Percentiles rank a stretch among this genome's conserved stretches.
These are phyloP conservation scores for Colletotrichum sp. DNA, from an alignment of 2,329 filamentous ascomycete species.

Conservation along the genomic window DNA sequence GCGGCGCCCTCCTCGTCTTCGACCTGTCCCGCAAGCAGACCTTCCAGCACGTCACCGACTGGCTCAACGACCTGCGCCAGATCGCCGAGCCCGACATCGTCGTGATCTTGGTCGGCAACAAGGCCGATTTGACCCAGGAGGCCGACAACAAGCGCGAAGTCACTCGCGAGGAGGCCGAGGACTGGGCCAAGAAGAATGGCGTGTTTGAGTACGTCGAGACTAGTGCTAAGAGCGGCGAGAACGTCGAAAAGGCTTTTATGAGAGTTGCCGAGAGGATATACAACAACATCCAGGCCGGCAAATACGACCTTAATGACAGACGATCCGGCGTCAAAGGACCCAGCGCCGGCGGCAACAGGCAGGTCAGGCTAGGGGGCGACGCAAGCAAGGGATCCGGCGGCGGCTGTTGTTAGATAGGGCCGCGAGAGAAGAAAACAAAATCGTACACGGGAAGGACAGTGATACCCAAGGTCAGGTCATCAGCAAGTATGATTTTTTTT, in stretches of 20 bases:
- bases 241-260: constrained; percentile 91
- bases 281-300: constrained; percentile 93
- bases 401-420: constrained; percentile 52
- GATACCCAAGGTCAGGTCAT: constrained; percentile 16
- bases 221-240: constrained; percentile 92
- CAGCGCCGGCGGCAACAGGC: constrained; percentile 50
- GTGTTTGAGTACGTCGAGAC: constrained; percentile 96
- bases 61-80: constrained; percentile 91
- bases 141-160: constrained; percentile 75
- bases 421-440: background rate
- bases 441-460: constrained; percentile 11
- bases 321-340: constrained; percentile 88
- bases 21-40: constrained; percentile 88
- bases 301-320: constrained; percentile 92
- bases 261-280: constrained; percentile 95
- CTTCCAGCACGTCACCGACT: constrained; percentile 87
- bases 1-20: constrained; percentile 82
- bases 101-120: constrained; percentile 94
- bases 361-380: constrained; percentile 50
- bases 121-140: constrained; percentile 76
- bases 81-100: constrained; percentile 97
- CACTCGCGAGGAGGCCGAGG: constrained; percentile 80
- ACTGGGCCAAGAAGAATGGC: constrained; percentile 86
- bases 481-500: constrained; percentile 12
- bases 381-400: constrained; percentile 43